phyloP scores from a whole-genome alignment of 1,284 basidiomycete genomes.

The Trichosporon ovoides region DNA sequence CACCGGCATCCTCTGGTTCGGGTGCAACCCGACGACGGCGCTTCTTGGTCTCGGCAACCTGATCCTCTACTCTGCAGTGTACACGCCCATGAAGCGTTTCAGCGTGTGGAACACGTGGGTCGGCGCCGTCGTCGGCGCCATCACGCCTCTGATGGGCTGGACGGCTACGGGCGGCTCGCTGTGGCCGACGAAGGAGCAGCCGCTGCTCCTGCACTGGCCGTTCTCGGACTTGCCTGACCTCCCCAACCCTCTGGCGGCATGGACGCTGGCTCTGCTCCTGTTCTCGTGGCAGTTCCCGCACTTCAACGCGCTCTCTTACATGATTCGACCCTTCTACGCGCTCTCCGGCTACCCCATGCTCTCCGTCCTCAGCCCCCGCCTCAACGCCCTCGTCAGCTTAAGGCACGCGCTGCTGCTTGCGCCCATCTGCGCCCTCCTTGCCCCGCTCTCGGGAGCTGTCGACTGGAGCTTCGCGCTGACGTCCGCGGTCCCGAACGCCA shows the following conservation, averaged over 20 bases:
- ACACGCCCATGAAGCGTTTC: constrained; percentile 89
- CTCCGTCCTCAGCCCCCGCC: constrained; percentile 67
- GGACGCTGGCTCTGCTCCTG: constrained; percentile 71
- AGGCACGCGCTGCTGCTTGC: constrained; percentile 77
- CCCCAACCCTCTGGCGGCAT: constrained; percentile 66
- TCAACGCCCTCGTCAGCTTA: constrained; percentile 80
- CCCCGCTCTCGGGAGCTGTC: constrained; percentile 81
- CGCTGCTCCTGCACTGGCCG: constrained; percentile 48
- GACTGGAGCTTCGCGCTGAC: constrained; percentile 81
- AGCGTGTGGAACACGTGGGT: constrained; percentile 92
- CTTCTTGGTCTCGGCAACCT: constrained; percentile 79
- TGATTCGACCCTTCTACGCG: constrained; percentile 83
- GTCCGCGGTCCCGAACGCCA: constrained; percentile 66
- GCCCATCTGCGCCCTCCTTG: constrained; percentile 72
- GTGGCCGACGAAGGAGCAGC: constrained; percentile 59
- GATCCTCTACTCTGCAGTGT: constrained; percentile 80
- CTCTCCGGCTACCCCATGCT: constrained; percentile 94
- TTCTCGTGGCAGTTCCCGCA: constrained; percentile 99
- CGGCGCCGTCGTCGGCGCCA: constrained; percentile 82
- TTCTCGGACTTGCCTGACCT: constrained; percentile 18
- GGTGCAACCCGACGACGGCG: constrained; percentile 85
- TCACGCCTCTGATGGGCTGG: constrained; percentile 98
- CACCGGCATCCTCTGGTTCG: constrained; percentile 69
- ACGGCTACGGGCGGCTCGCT: constrained; percentile 82
- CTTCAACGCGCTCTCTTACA: constrained; percentile 88